Percentiles rank a stretch among this genome's conserved stretches.
These are phyloP conservation scores for Pulicaria dysenterica DNA, from an alignment of 129 eudicot species.

Conservation along the genomic window DNA sequence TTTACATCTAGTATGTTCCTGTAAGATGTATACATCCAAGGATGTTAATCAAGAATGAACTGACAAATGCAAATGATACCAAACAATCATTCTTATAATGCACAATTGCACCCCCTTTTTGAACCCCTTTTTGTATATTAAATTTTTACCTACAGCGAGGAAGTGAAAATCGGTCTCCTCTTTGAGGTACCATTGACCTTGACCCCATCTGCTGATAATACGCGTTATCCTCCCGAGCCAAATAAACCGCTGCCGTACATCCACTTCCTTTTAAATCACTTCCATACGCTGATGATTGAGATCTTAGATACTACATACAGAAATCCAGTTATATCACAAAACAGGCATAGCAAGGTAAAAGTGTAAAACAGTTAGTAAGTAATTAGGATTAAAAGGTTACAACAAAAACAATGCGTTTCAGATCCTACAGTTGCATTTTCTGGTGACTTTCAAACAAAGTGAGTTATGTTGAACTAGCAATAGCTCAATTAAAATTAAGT, in stretches of 20 bases:
- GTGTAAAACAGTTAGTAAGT: background rate
- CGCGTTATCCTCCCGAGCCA: conserved; percentile 41
- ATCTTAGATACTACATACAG: conserved; percentile 42
- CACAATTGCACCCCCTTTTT: background rate
- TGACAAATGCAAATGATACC: background rate
- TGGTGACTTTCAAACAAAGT: background rate
- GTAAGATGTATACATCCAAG: conserved; percentile 26
- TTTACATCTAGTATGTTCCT: conserved; percentile 77
- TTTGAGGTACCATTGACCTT: conserved; percentile 36
- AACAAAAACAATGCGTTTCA: conserved; percentile 9
- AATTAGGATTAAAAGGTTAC: too few species aligned
- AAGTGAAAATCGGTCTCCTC: conserved; percentile 51
- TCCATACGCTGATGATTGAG: conserved; percentile 32
- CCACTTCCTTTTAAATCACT: conserved; percentile 37
- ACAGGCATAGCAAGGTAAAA: background rate
- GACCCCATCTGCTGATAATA: conserved; percentile 34
- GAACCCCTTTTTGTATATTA: conserved; percentile 1
- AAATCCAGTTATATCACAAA: conserved; percentile 5
- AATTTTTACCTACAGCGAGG: conserved; percentile 56
- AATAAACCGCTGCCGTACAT: conserved; percentile 34
- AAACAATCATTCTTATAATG: conserved; percentile 12
- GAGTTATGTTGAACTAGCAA: conserved; percentile 14
- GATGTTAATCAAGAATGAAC: conserved; percentile 9
- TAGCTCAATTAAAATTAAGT: background rate
- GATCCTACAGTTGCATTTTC: background rate